These are phyloP conservation scores for Xylariales sp. DNA, from an alignment of 2,329 filamentous ascomycete genomes.

Conservation along the genomic window DNA sequence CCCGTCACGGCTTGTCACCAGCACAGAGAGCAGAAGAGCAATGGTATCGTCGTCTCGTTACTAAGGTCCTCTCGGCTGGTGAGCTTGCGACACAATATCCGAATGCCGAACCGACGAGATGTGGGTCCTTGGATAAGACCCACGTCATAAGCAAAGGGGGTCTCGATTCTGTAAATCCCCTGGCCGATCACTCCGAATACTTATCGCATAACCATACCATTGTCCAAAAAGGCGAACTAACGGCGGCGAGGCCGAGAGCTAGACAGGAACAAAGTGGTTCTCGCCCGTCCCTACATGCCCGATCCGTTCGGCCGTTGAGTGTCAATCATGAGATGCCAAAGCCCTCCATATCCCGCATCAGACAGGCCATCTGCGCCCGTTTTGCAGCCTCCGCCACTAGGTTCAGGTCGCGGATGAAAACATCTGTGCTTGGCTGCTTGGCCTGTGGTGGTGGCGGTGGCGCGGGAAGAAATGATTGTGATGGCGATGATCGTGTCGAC, in stretches of 20 bases:
- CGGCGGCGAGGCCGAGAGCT: too few relatives aligned
- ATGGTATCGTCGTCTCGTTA: too few relatives aligned
- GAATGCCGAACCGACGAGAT: conserved; percentile 5
- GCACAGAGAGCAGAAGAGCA: too few relatives aligned
- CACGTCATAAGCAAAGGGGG: conserved; percentile 7
- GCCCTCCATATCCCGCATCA: conserved; percentile 81
- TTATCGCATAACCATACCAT: too few relatives aligned
- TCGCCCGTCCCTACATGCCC: too few relatives aligned
- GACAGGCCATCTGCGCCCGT: conserved; percentile 81
- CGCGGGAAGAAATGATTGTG: conserved; percentile 14
- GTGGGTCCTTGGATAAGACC: conserved; percentile 1
- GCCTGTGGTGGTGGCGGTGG: conserved; percentile 18
- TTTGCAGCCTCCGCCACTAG: conserved; percentile 91
- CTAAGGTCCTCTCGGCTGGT: too few relatives aligned
- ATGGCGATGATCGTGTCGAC: conserved; percentile 14
- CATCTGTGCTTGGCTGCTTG: conserved; percentile 36
- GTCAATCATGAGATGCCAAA: conserved; percentile 55
- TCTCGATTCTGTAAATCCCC: too few relatives aligned
- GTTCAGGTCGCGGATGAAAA: conserved; percentile 74
- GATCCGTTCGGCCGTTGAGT: too few relatives aligned
- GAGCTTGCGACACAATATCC: conserved; percentile 1
- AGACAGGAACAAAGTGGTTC: background rate
- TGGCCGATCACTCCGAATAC: too few relatives aligned
- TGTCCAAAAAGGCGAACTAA: too few relatives aligned
- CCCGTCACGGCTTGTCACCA: too few relatives aligned